These are phyloP conservation scores for Phytophthora fragariaefolia DNA, from an alignment of 352 stramenopile species.

Conservation along the genomic window DNA sequence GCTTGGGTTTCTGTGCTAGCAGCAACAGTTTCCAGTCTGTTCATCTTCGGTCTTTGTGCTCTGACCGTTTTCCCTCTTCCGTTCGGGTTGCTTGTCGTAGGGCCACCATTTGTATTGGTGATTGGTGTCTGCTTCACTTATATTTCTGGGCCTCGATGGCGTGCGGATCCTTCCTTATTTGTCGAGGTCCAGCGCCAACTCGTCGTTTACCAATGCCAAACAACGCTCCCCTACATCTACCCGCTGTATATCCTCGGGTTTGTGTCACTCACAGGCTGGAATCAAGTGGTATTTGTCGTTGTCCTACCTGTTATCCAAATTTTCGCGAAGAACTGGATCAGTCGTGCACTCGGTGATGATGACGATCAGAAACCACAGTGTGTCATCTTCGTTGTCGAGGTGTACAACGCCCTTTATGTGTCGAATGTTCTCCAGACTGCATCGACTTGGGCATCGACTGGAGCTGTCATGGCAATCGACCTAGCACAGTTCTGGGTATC, in stretches of 20 bases:
- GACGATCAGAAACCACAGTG: constrained; percentile 42
- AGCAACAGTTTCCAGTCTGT: constrained; percentile 20
- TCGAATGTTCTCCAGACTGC: constrained; percentile 45
- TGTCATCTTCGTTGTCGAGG: constrained; percentile 54
- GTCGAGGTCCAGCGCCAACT: constrained; percentile 23
- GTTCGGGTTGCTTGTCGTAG: constrained; percentile 42
- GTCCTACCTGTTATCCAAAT: constrained; percentile 54
- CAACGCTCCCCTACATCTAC: constrained; percentile 42
- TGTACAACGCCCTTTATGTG: constrained; percentile 56
- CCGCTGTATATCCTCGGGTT: constrained; percentile 51
- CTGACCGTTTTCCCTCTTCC: constrained; percentile 46
- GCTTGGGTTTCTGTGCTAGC: constrained; percentile 13
- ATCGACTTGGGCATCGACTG: constrained; percentile 30
- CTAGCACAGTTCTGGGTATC: constrained; percentile 38
- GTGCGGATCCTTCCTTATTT: constrained; percentile 12
- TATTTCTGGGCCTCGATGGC: constrained; percentile 22
- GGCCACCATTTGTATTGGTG: constrained; percentile 16
- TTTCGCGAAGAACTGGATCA: constrained; percentile 45
- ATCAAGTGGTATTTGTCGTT: constrained; percentile 40
- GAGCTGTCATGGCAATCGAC: constrained; percentile 41
- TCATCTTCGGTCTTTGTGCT: constrained; percentile 16
- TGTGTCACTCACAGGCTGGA: constrained; percentile 15
- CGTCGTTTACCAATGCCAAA: constrained; percentile 23
- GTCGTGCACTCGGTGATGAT: constrained; percentile 13
- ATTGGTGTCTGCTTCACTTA: constrained; percentile 16